Evolutionary conservation across 2,329 filamentous ascomycete species (phyloP).

Genomic region (Fusarium humuli): DNA sequence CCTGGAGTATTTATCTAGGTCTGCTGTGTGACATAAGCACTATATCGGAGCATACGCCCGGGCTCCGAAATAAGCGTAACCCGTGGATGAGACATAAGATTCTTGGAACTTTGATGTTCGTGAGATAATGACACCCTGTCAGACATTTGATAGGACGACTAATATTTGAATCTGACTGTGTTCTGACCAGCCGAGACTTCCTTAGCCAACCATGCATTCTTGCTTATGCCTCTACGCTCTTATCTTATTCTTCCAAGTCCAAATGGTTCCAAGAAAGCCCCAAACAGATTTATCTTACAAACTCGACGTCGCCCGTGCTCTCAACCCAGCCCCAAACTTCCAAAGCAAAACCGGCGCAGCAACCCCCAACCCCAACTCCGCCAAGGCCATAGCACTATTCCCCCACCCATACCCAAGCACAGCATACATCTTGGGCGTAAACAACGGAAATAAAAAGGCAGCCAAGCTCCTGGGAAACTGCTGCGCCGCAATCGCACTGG

Average conservation of each 20-base stretch:
- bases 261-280: rapidly evolving
- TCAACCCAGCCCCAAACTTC: slow-evolving; percentile 53
- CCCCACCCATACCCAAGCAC: slow-evolving; percentile 55
- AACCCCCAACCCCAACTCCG: slow-evolving; percentile 51
- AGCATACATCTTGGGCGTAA: slow-evolving; percentile 56
- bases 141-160: neutral
- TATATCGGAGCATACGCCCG: neutral
- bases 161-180: neutral
- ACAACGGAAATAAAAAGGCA: slow-evolving; percentile 63
- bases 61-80: neutral
- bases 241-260: rapidly evolving
- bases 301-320: slow-evolving; percentile 32
- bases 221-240: neutral
- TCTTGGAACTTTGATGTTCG: neutral
- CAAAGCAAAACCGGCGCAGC: slow-evolving; percentile 56
- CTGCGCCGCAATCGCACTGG: slow-evolving; percentile 59
- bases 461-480: slow-evolving; percentile 60
- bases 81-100: neutral
- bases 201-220: neutral
- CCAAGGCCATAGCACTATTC: slow-evolving; percentile 54
- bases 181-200: neutral
- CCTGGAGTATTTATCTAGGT: neutral
- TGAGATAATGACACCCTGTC: neutral
- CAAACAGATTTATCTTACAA: neutral
- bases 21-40: neutral